A percentile compares a stretch with the other conserved stretches of the same genome.
Evolutionary conservation across 805 yeast species (phyloP).

Genomic region (Cyberlindnera sargentensis): DNA sequence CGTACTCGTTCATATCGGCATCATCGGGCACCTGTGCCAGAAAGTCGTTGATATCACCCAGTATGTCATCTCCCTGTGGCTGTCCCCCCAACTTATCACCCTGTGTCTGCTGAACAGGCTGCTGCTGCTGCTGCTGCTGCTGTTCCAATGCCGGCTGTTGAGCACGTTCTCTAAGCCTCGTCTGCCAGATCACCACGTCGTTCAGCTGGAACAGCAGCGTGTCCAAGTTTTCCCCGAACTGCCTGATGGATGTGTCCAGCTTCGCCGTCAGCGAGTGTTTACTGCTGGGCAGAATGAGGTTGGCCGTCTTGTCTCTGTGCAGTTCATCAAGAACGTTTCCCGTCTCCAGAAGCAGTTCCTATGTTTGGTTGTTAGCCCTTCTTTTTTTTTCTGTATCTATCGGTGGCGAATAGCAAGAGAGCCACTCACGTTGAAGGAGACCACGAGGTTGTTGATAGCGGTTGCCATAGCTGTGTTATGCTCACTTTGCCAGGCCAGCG

Average conservation of each 20-base stretch:
- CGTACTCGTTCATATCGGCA: slow-evolving; percentile 21
- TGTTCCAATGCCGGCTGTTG: slow-evolving; percentile 4
- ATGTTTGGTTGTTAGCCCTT: not conserved
- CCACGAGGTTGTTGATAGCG: not conserved
- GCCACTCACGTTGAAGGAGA: slow-evolving; percentile 1
- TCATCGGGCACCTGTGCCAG: slow-evolving; percentile 25
- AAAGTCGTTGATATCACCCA: slow-evolving; percentile 24
- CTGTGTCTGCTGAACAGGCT: slow-evolving; percentile 1
- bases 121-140: slow-evolving; percentile 3
- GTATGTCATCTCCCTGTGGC: slow-evolving; percentile 9
- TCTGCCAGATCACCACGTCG: slow-evolving; percentile 16
- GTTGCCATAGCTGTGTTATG: not conserved
- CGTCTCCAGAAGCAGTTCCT: slow-evolving; percentile 21
- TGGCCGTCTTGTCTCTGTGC: slow-evolving; percentile 15
- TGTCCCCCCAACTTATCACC: slow-evolving; percentile 2
- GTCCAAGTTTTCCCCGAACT: slow-evolving; percentile 18
- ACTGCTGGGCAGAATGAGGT: slow-evolving; percentile 19
- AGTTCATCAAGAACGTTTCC: slow-evolving; percentile 20
- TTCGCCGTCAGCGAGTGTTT: slow-evolving; percentile 1
- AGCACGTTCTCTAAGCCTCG: slow-evolving; percentile 13
- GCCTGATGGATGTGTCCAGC: slow-evolving; percentile 12
- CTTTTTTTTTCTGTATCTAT: not conserved
- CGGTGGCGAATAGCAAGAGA: not conserved
- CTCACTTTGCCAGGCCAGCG: no score
- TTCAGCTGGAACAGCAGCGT: slow-evolving; percentile 18